These are phyloP conservation scores for Plantago coronopus DNA, from an alignment of 305 asterid genomes.

Conservation along the genomic window DNA sequence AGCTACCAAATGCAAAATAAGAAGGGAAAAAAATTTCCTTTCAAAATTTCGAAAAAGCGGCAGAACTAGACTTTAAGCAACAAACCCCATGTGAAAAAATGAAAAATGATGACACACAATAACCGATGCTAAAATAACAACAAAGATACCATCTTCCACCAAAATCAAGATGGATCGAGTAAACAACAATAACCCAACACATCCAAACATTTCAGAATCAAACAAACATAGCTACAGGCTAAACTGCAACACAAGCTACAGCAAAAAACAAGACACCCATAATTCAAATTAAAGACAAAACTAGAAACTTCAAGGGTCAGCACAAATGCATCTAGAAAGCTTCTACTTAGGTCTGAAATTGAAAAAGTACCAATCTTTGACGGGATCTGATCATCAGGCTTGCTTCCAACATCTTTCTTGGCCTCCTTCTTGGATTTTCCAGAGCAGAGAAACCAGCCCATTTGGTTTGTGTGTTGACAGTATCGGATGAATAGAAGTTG, in stretches of 20 bases:
- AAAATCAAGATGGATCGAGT: slow-evolving; percentile 20
- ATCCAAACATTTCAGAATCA: not conserved
- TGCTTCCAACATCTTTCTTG: slow-evolving; percentile 31
- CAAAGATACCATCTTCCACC: slow-evolving; percentile 10
- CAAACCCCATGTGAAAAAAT: slow-evolving; percentile 6
- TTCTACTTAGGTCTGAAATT: not conserved
- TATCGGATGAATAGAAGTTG: no score
- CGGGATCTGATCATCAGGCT: slow-evolving; percentile 66
- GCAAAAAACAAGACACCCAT: not conserved
- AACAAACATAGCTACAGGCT: slow-evolving; percentile 5
- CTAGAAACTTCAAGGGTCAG: slow-evolving; percentile 13
- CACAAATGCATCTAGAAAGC: slow-evolving; percentile 1
- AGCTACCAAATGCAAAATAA: slow-evolving; percentile 14
- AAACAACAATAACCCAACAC: slow-evolving; percentile 8
- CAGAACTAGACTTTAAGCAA: slow-evolving; percentile 4
- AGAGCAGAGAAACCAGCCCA: slow-evolving; percentile 67
- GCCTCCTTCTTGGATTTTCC: slow-evolving; percentile 59
- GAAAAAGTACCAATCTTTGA: slow-evolving; percentile 40
- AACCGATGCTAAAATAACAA: not conserved
- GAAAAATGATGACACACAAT: not conserved
- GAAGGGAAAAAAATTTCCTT: slow-evolving; percentile 10
- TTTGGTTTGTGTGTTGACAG: slow-evolving; percentile 13
- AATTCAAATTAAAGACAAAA: not conserved
- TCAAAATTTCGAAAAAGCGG: not conserved
- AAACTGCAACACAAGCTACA: slow-evolving; percentile 17